phyloP scores from a whole-genome alignment of 2,329 filamentous ascomycete genomes.

The Neofusicoccum parvum region DNA sequence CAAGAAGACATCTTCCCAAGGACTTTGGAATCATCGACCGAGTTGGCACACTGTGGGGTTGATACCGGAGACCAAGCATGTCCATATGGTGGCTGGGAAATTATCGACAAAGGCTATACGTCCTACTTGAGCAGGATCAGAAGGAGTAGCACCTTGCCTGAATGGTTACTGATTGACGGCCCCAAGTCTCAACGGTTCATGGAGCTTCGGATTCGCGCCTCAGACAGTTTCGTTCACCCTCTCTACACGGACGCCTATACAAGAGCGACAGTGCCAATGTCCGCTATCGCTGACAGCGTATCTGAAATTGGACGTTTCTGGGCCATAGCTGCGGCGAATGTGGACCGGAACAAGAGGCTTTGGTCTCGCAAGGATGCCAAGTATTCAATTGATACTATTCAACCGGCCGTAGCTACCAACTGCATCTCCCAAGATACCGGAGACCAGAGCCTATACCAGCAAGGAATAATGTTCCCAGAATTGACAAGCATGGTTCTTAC shows the following conservation, averaged over 20 bases:
- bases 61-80: constrained; percentile 23
- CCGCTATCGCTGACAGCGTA: constrained; percentile 19
- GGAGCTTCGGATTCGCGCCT: neutral
- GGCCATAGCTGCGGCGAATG: neutral
- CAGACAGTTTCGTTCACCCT: neutral
- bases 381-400: neutral
- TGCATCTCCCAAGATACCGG: neutral
- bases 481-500: neutral
- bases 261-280: constrained; percentile 15
- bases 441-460: neutral
- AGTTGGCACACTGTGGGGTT: constrained; percentile 14
- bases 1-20: neutral
- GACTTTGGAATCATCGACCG: neutral
- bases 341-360: neutral
- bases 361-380: neutral
- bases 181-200: neutral
- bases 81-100: constrained; percentile 22
- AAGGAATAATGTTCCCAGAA: neutral
- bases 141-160: neutral
- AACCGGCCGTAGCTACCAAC: neutral
- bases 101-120: constrained; percentile 17
- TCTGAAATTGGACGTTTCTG: constrained; percentile 7
- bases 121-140: neutral
- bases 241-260: constrained; percentile 8
- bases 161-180: neutral